Conservation (phyloP, 441 rosid genomes). For the Oxalis stricta region DNA sequence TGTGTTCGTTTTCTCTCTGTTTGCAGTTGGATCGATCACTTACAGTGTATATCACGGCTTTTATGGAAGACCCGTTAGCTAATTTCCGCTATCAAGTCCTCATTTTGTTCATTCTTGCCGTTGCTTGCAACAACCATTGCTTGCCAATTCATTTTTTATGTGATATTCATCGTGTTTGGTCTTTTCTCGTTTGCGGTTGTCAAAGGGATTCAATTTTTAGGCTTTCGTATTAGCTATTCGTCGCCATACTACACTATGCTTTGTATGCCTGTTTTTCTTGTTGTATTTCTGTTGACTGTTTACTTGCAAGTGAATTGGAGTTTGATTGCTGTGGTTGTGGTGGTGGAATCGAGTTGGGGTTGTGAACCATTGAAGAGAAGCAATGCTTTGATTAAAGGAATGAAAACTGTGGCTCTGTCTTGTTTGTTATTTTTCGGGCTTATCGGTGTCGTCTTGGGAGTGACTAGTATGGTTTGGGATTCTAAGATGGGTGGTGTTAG, state of each 20-base stretch:
- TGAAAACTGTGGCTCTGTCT: constrained; percentile 27
- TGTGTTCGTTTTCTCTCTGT: constrained; percentile 20
- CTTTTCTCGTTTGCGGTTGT: constrained; percentile 11
- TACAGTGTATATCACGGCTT: constrained; percentile 60
- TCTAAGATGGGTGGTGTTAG: constrained; percentile 6
- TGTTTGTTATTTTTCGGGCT: constrained; percentile 18
- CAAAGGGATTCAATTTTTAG: constrained; percentile 13
- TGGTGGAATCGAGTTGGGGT: constrained; percentile 61
- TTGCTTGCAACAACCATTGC: constrained; percentile 25
- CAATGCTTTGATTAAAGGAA: constrained; percentile 27
- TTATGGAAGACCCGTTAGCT: constrained; percentile 64
- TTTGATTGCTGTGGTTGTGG: constrained; percentile 42
- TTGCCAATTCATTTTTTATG: constrained; percentile 14
- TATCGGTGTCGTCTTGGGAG: constrained; percentile 11
- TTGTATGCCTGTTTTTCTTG: constrained; percentile 1
- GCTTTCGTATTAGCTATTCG: constrained; percentile 11
- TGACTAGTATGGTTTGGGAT: constrained; percentile 12
- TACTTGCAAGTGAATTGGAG: constrained; percentile 35
- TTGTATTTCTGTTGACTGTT: constrained; percentile 10
- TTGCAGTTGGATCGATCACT: constrained; percentile 52
- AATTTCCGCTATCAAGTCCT: constrained; percentile 35
- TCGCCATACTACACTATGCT: constrained; percentile 24
- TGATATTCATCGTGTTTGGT: constrained; percentile 16
- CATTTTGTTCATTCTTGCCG: constrained; percentile 35
- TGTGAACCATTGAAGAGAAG: constrained; percentile 52